phyloP scores from a whole-genome alignment of 148 eudicot genomes.

The Nepenthes gracilis region DNA sequence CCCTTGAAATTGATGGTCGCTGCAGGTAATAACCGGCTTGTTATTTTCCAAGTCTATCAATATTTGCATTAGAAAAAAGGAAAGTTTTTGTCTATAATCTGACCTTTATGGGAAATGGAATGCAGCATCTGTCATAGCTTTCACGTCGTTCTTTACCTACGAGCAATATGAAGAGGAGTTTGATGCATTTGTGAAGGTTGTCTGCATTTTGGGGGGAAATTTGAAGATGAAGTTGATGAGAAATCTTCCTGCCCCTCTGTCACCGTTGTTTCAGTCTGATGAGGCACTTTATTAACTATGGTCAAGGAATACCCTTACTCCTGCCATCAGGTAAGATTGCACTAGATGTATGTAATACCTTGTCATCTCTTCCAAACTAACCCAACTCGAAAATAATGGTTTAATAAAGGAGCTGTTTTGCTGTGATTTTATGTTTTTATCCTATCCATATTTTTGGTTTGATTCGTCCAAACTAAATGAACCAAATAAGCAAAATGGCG shows the following conservation, averaged over 20 bases:
- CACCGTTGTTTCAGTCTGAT: neutral
- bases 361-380: too few species aligned
- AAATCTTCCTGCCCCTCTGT: conserved; percentile 14
- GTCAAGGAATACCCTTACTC: too few species aligned
- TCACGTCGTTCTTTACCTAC: conserved; percentile 60
- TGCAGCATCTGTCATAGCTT: conserved; percentile 63
- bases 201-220: conserved; percentile 7
- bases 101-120: conserved; percentile 5
- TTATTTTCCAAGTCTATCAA: neutral
- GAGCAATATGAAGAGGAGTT: conserved; percentile 84
- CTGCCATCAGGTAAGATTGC: too few species aligned
- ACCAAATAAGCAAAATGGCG: too few species aligned
- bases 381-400: too few species aligned
- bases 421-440: too few species aligned
- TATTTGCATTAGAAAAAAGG: neutral
- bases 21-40: conserved; percentile 36
- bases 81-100: neutral
- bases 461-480: too few species aligned
- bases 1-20: conserved; percentile 41
- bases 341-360: too few species aligned
- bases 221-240: conserved; percentile 2
- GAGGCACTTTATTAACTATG: too few species aligned
- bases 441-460: too few species aligned
- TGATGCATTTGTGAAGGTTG: conserved; percentile 20
- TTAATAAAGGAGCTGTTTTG: too few species aligned